Evolutionary conservation across 139 green algal species (phyloP).

Genomic region (Volvox reticuliferus): DNA sequence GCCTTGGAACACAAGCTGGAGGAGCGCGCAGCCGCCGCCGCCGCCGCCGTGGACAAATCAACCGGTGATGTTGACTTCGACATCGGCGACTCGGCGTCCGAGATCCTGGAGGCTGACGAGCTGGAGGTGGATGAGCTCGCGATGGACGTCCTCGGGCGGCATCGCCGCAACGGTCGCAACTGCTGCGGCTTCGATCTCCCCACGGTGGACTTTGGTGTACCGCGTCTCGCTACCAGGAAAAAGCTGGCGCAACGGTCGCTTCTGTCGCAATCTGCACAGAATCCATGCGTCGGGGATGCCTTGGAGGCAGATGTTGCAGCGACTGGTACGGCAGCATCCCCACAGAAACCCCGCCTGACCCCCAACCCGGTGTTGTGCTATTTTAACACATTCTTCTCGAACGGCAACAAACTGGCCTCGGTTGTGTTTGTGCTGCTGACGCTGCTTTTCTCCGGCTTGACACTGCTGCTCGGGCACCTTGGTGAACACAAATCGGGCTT

Average conservation of each 20-base stretch:
- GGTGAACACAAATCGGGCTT: background rate
- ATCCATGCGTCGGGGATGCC: background rate
- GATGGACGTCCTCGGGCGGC: background rate
- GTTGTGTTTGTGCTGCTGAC: constrained; percentile 12
- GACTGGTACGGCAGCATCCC: background rate
- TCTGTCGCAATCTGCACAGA: too few relatives aligned
- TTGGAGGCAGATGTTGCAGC: background rate
- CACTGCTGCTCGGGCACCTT: background rate
- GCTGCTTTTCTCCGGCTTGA: background rate
- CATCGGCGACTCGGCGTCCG: background rate
- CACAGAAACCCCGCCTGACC: background rate
- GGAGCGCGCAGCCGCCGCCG: background rate
- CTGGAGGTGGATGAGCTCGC: background rate
- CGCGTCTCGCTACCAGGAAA: background rate
- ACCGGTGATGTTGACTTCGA: too few relatives aligned
- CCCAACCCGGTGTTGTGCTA: constrained; percentile 15
- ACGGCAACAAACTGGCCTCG: constrained; percentile 24
- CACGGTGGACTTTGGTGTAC: background rate
- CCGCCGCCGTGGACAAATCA: too few relatives aligned
- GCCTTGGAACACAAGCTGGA: constrained; percentile 21
- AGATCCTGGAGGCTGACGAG: background rate
- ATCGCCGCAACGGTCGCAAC: background rate
- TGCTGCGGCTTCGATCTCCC: background rate
- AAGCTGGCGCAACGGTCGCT: too few relatives aligned
- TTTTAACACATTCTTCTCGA: background rate